Evolutionary conservation across 2,329 filamentous ascomycete species (phyloP).

Genomic region (Bertia moriformis): DNA sequence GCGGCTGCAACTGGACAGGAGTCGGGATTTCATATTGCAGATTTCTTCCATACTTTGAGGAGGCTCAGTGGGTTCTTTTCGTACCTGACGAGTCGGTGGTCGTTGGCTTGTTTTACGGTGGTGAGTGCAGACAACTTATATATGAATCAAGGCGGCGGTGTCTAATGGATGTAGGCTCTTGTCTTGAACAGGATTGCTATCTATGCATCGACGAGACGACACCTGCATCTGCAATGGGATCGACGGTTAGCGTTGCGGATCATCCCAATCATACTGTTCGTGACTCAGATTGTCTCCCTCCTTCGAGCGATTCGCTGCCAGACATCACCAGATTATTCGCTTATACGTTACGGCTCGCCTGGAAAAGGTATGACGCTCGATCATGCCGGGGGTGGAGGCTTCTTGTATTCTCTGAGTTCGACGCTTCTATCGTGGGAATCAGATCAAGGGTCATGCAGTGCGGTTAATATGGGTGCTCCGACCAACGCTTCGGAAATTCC

Average conservation of each 20-base stretch:
- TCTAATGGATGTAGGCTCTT: conserved; percentile 53
- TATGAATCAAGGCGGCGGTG: background rate
- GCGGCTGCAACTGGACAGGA: background rate
- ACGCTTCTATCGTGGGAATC: conserved; percentile 58
- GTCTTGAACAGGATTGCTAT: conserved; percentile 84
- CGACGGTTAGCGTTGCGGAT: conserved; percentile 57
- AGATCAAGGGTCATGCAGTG: conserved; percentile 61
- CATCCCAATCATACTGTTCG: conserved; percentile 55
- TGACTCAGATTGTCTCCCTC: conserved; percentile 52
- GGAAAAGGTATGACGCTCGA: conserved; percentile 52
- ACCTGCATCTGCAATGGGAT: conserved; percentile 62
- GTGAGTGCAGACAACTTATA: conserved; percentile 21
- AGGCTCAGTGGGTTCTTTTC: conserved; percentile 76
- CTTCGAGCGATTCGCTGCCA: conserved; percentile 85
- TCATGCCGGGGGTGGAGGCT: conserved; percentile 54
- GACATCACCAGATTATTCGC: conserved; percentile 59
- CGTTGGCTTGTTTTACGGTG: conserved; percentile 71
- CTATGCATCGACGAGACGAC: conserved; percentile 75
- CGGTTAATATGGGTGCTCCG: conserved; percentile 53
- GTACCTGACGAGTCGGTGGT: conserved; percentile 87
- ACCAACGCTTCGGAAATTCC: conserved; percentile 35
- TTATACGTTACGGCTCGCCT: conserved; percentile 55
- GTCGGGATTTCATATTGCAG: background rate
- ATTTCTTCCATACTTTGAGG: conserved; percentile 16
- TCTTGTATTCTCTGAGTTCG: conserved; percentile 61